Base-by-base conservation (phyloP, 192 early-diverging fungal species). In the Linnemannia exigua region DNA sequence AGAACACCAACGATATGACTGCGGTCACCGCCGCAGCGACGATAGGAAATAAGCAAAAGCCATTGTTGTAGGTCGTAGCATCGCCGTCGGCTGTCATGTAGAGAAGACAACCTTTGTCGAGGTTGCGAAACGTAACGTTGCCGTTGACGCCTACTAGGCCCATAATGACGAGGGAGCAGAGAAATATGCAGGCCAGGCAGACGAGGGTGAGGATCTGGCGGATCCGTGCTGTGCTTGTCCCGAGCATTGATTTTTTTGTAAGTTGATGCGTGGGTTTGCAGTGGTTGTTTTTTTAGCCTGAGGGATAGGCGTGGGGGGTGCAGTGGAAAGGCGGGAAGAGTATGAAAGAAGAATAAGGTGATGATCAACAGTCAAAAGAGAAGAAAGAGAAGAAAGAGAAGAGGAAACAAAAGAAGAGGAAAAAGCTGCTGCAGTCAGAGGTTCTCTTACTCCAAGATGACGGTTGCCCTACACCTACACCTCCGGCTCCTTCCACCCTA, bases 1-100 rank as follows among this genome's bases (percentile, higher is more conserved):
- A 25, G 22, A 76, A 67, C 33, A 79, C 1, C 31, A 85, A 44
- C 1, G 83, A 5, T 2, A 76, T 19, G 2, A 75, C 35, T 4
- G 77, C 77, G 2, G 51, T 71, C 25, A 85, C 61, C 2, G 83
- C 83, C 19, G 38, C 50, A 11, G 73, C 83, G 15, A 85, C 31
- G 38, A 85, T 79, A 15, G 83, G 83, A 77, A 85, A 85, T 28
- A 85, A 73, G 72, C 83, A 85, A 25, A 75, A 79, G 6, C 67
- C 68, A 36, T 71, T 50, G 54, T 76, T 76, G 48, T 79, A 79
- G 68, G 37, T n/a, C 19, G 5, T 5, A 3, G 72, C 77, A 35
- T 48, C 70, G 19, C 58, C 52, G 4, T 75, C 74, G 1, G 25
- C 15, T 54, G 52, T 63, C 70, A 82, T 77, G 67, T 61, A 81